phyloP scores from a whole-genome alignment of 2,329 filamentous ascomycete species.

The Phaeosphaeriaceae sp. region DNA sequence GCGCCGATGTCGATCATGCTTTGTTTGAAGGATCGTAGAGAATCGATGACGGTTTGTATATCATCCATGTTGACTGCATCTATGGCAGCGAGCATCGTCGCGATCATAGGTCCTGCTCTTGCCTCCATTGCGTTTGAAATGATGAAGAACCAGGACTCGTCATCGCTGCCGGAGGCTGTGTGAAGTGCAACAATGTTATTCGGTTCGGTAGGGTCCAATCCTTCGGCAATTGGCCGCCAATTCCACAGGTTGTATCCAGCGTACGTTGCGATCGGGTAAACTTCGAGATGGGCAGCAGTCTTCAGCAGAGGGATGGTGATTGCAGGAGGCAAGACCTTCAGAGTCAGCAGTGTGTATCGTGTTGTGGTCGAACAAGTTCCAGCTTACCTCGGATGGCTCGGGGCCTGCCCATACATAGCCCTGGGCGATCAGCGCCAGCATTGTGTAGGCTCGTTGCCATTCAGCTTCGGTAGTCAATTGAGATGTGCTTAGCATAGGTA shows the following conservation, averaged over 20 bases:
- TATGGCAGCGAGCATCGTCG: conserved; percentile 56
- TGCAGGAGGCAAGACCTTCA: conserved; percentile 37
- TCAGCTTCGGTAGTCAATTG: conserved; percentile 78
- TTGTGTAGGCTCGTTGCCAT: conserved; percentile 80
- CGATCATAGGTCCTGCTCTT: conserved; percentile 55
- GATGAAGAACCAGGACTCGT: conserved; percentile 56
- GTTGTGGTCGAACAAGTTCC: not conserved
- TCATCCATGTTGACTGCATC: conserved; percentile 53
- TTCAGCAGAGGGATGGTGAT: conserved; percentile 40
- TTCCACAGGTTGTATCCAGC: conserved; percentile 47
- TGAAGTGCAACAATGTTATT: conserved; percentile 39
- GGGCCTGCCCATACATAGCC: conserved; percentile 82
- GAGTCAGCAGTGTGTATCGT: conserved; percentile 11
- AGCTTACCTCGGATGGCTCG: conserved; percentile 68
- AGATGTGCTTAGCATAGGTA: conserved; percentile 76
- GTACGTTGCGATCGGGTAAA: conserved; percentile 44
- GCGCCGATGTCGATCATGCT: conserved; percentile 50
- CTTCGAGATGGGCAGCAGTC: conserved; percentile 39
- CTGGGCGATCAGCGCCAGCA: conserved; percentile 76
- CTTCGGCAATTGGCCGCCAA: conserved; percentile 29
- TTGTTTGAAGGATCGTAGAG: conserved; percentile 50
- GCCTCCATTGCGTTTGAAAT: conserved; percentile 62
- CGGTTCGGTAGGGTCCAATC: conserved; percentile 31
- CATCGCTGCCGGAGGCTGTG: conserved; percentile 42
- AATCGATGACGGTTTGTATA: conserved; percentile 43